Evolutionary conservation across 371 early-diverging fungal genomes (phyloP).

Genomic region (Mucor plumbeus): DNA sequence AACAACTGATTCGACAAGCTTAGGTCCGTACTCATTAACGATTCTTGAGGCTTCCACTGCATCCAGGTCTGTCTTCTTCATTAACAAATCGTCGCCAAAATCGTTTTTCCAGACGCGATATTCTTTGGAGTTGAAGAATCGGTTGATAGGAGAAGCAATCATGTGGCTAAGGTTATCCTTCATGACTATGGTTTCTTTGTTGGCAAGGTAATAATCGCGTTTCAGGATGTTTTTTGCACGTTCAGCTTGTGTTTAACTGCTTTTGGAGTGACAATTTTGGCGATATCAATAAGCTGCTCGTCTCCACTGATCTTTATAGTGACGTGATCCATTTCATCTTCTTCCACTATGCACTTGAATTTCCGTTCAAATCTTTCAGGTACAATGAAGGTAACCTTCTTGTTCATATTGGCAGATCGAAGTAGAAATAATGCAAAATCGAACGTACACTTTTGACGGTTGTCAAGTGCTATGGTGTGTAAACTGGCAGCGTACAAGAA

Average conservation of each 20-base stretch:
- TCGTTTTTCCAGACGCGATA: conserved; percentile 11
- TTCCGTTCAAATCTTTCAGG: conserved; percentile 19
- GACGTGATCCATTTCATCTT: conserved; percentile 15
- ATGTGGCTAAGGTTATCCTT: conserved; percentile 14
- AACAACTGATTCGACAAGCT: conserved; percentile 15
- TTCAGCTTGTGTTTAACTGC: conserved; percentile 10
- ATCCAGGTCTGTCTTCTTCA: conserved; percentile 16
- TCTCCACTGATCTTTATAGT: conserved; percentile 17
- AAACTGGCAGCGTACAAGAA: conserved; percentile 14
- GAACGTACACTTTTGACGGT: conserved; percentile 13
- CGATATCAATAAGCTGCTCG: conserved; percentile 8
- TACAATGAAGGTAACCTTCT: conserved; percentile 13
- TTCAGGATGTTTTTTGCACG: conserved; percentile 4
- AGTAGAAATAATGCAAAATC: conserved; percentile 16
- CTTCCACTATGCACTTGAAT: conserved; percentile 16
- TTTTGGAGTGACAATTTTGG: conserved; percentile 15
- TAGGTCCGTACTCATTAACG: conserved; percentile 2
- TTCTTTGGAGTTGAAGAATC: conserved; percentile 15
- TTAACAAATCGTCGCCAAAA: conserved; percentile 9
- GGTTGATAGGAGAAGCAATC: conserved; percentile 17
- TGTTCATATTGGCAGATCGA: conserved; percentile 12
- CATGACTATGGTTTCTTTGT: conserved; percentile 7
- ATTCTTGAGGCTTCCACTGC: conserved; percentile 9
- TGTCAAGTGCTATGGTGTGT: conserved; percentile 15
- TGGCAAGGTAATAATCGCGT: conserved; percentile 6